Conservation (phyloP, 2,329 filamentous ascomycete genomes). For the Sarocladiaceae sp. region DNA sequence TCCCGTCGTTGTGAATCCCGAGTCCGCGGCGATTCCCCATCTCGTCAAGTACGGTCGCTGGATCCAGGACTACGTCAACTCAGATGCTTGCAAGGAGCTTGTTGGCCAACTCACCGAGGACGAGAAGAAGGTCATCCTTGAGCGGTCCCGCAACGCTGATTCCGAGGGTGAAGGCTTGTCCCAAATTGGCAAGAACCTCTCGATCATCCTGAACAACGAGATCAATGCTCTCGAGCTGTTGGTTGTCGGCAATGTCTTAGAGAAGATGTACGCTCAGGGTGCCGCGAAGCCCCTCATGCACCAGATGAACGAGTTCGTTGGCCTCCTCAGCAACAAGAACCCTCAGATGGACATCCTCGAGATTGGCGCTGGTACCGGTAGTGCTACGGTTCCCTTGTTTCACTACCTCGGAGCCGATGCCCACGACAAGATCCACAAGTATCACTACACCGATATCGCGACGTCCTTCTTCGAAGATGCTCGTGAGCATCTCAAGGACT, state of each 20-base stretch:
- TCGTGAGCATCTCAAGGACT: constrained; percentile 10
- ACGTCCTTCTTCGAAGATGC: constrained; percentile 29
- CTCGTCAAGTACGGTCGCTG: background rate
- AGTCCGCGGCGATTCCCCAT: background rate
- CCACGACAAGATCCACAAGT: constrained; percentile 17
- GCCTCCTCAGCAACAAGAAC: constrained; percentile 35
- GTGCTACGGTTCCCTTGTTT: constrained; percentile 24
- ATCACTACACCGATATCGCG: constrained; percentile 34
- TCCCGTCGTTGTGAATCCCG: background rate
- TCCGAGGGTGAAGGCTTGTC: background rate
- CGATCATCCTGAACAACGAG: background rate
- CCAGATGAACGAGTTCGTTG: background rate
- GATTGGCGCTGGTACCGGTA: constrained; percentile 32
- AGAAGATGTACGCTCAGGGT: background rate
- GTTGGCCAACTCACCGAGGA: background rate
- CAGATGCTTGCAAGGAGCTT: background rate
- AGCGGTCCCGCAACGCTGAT: background rate
- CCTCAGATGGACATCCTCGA: constrained; percentile 37
- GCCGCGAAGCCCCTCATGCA: background rate
- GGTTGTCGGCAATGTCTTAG: background rate
- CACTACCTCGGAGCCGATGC: constrained; percentile 14
- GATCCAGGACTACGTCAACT: background rate
- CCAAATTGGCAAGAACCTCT: background rate
- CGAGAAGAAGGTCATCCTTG: background rate
- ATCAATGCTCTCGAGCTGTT: background rate